Conservation (phyloP, 78 protist genomes). For the Acrasis kona region DNA sequence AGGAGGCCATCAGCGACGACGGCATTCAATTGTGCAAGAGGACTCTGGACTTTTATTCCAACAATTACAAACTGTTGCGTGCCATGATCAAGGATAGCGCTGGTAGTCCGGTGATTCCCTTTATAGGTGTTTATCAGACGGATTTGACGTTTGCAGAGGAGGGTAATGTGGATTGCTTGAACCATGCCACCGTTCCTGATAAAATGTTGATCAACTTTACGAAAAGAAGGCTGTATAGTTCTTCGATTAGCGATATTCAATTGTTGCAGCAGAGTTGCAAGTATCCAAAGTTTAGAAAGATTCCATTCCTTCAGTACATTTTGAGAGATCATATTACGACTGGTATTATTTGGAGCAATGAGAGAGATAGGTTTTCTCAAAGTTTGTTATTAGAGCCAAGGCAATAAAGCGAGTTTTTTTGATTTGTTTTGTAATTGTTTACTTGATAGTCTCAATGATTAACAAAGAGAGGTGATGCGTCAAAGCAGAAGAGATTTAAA, state of each 20-base stretch:
- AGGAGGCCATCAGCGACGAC: not conserved
- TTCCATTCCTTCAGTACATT: no score
- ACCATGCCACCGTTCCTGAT: not conserved
- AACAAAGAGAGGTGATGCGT: no score
- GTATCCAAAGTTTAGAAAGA: no score
- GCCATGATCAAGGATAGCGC: not conserved
- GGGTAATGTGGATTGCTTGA: slow-evolving; percentile 18
- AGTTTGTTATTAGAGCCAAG: no score
- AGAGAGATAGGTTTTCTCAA: no score
- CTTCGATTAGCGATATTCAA: not conserved
- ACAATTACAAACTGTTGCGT: not conserved
- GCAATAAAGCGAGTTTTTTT: no score
- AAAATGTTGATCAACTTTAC: not conserved
- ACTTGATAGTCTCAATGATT: no score
- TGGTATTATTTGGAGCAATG: no score
- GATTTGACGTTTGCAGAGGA: slow-evolving; percentile 11
- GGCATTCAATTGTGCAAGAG: no score
- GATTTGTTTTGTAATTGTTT: no score
- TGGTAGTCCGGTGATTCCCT: not conserved
- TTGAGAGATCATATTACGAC: no score
- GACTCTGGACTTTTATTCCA: not conserved
- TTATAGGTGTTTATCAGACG: slow-evolving; percentile 5
- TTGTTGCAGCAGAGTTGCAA: not conserved
- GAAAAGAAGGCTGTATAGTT: not conserved
- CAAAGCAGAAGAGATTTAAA: no score